Evolutionary conservation across 2,329 filamentous ascomycete species (phyloP), one percentile per base, ranked within the genome.

Genomic region (Raffaelea deltoideospora): DNA sequence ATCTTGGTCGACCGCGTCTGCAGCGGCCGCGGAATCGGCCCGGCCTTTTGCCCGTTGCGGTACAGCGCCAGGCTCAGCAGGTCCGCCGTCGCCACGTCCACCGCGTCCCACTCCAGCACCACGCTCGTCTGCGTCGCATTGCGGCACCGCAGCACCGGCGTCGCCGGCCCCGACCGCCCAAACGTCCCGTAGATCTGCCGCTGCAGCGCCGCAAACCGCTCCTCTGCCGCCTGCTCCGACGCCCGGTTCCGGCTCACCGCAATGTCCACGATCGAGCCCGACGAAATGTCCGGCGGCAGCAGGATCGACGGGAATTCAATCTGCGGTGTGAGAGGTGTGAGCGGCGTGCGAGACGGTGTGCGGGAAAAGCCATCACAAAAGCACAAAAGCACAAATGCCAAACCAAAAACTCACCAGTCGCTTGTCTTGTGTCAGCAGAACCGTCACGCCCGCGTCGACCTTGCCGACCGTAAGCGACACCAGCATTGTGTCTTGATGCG

Each of bases 291-390:
- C 43, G 83, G 82, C 2, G 90, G 90, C 14, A 98, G 78, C 34
- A 98, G 81, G 47, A 98, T 94, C 33, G 90, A 96, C 26, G 90
- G 90, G 54, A 98, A 98, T 57, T 98, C 90, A 56, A 98, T 96
- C 88, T 96, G 56, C 23, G 44, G 39, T 18, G 31, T 35, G 13
- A 35, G 27, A 26, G 6, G 8, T 5, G 27, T 10, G n/a, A n/a
- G n/a, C n/a, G n/a, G n/a, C n/a, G n/a, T n/a, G n/a, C 20, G 28
- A n/a, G 15, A 28, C 21, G 27, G 30, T 31, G 26, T 42, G 38
- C 48, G 51, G 9, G 14, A 20, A 20, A 15, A 26, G 22, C 7
- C 21, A 21, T 13, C 2, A 34, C 4, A 37, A 28, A 4, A 33
- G 5, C 29, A 5, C 4, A 17, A 31, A 8, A 13, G 10, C 8